Evolutionary conservation across 176 grass and related monocot species (phyloP), one percentile per base, ranked within the genome.

Genomic region (Stipa capillata): DNA sequence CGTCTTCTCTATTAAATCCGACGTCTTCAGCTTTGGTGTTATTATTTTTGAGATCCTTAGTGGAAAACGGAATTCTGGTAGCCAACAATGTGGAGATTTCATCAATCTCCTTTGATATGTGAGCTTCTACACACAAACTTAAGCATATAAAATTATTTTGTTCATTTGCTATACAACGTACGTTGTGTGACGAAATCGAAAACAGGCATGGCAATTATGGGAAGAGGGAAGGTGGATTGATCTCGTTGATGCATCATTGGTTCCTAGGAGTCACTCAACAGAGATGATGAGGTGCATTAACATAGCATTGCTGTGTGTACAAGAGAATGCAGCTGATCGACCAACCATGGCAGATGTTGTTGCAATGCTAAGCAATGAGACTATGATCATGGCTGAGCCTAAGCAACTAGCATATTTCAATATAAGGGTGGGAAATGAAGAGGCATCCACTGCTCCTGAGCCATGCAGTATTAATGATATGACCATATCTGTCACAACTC

Each of bases 21-120:
- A 32, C 58, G 49, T 56, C 43, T 81, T 32, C 17, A 55, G 54
- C 37, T 55, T 69, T 72, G 50, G 60, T 35, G 68, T 56, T 8
- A 40, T 69, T n/a, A 36, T 81, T 69, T 16, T 81, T 1, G 65
- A 56, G 40, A 39, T 69, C 52, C 28, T 81, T 32, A 69, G 65
- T 7, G 59, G 34, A 43, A 18, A 34, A 73, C 7, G 68, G 20
- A 66, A 69, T 32, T 44, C 48, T 4, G 7, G 49, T 1, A 9
- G 39, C 25, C 36, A 60, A 7, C 54, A 14, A 27, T 11, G 39
- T 8, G 55, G 23, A 28, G 74, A 77, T 17, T 41, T 59, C 9
- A 59, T 25, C 37, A 17, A 55, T 18, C 27, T 44, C 4, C 17
- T 59, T 17, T 42, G 59, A 60, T 41, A 60, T 60, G 59, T 43